Base-by-base conservation (phyloP, 1,139 yeast species). In the Sugiyamaella paludigena region DNA sequence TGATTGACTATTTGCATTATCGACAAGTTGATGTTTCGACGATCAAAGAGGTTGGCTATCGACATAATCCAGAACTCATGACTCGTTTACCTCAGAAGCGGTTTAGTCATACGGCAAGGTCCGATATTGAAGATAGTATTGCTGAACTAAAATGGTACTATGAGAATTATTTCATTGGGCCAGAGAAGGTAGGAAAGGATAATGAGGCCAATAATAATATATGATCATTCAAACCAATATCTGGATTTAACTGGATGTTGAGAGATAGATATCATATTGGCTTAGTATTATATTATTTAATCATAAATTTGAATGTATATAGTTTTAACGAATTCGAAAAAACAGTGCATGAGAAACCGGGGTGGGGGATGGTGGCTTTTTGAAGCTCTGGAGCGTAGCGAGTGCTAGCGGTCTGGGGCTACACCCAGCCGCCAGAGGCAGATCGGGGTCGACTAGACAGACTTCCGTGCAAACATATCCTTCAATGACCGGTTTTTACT, bases 111-210 rank as follows among this genome's bases (percentile, higher is more conserved):
- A 91, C 98, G 0, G 98, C 98, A 0, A 78, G 78, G 57, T 75
- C 83, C 9, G 99, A 94, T 67, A 91, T 94, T 43, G 62, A 87
- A 48, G 98, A 92, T 65, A 87, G 96, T 62, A 91, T 94, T 37
- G 79, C 70, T 10, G 96, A 92, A 64, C 73, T 92, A 61, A 77
- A 74, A 58, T 92, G 94, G 88, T 88, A 83, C 65, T 72, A 78
- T 49, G 79, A 82, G 15, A 72, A 85, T 60, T 89, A 87, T 43
- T 47, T 68, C 13, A 50, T 54, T 12, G 45, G 41, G 3, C 63
- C 64, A 9, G 13, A 8, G 11, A 29, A 40, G 24, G 24, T 19
- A 5, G 16, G 6, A 13, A 6, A 35, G 38, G 13, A 34, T 34
- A 8, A 10, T 34, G n/a, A 34, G n/a, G 32, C 11, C 10, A 10